Conservation (phyloP, 768 basidiomycete species). For the Cyclocybe cylindracea region DNA sequence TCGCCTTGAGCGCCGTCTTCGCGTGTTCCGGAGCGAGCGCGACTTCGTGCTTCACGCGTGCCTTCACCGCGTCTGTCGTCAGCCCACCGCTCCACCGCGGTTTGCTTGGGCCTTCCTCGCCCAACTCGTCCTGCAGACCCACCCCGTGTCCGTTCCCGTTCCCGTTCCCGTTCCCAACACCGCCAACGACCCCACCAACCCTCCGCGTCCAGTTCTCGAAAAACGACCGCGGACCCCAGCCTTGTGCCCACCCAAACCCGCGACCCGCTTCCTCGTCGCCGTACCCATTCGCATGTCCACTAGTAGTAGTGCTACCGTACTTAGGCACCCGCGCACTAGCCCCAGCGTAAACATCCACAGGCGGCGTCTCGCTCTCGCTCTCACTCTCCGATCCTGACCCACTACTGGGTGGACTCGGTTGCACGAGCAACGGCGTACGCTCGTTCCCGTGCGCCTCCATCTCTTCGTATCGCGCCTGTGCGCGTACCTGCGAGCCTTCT, state of each 20-base stretch:
- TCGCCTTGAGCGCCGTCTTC: slow-evolving; percentile 37
- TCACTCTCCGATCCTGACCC: too few species aligned
- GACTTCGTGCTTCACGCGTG: slow-evolving; percentile 4
- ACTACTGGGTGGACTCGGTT: too few species aligned
- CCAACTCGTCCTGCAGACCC: too few species aligned
- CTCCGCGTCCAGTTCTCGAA: background rate
- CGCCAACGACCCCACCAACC: background rate
- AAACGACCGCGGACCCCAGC: slow-evolving; percentile 11
- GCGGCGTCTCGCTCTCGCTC: too few species aligned
- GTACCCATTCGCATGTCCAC: background rate
- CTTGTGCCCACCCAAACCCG: background rate
- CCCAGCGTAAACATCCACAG: too few species aligned
- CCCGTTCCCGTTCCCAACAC: background rate
- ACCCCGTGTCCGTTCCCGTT: too few species aligned
- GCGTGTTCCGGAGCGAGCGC: slow-evolving; percentile 18
- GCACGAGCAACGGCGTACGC: too few species aligned
- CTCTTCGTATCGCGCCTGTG: background rate
- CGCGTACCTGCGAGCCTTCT: background rate
- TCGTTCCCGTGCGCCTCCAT: too few species aligned
- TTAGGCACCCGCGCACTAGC: too few species aligned
- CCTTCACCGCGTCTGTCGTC: slow-evolving; percentile 4
- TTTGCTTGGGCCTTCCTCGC: slow-evolving; percentile 9
- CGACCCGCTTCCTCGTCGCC: slow-evolving; percentile 7
- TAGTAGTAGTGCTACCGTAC: background rate
- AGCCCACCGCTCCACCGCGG: slow-evolving; percentile 1